Evolutionary conservation across 2,329 filamentous ascomycete genomes (phyloP), one percentile per base, ranked within the genome.

Genomic region (Eutypella sp.): DNA sequence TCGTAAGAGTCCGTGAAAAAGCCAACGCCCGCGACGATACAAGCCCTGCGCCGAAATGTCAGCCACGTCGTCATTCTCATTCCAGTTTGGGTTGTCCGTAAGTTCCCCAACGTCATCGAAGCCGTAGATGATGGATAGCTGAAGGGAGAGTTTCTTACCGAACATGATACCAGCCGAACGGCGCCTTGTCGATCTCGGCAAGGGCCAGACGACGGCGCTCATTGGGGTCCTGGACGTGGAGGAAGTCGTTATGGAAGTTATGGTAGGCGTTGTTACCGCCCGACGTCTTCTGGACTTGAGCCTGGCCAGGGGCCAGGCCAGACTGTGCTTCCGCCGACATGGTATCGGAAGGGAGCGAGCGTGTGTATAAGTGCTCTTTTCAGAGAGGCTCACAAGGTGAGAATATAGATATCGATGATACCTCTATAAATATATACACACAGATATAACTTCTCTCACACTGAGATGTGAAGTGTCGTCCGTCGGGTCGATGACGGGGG

Each of bases 1-100:
- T 87, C 84, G 67, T 91, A 92, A 33, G 86, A 86, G 62, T 92
- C 89, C 15, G 88, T 92, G 68, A 93, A 93, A 79, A 95, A 93
- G 56, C 88, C 89, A 50, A 92, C 85, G 57, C 89, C 88, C 24
- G 87, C 87, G 20, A 92, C 87, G 8, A 87, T 69, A 44, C 87
- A 79, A 47, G 87, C 85, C 34, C 87, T 63, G 16, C n/a, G 13
- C 5, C 29, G 42, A n/a, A n/a, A 27, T 20, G 44, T 58, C 24
- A 58, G 52, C 25, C 25, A 29, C 13, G 25, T 13, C 7, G 25
- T 7, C 25, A 7, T 29, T 7, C 25, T 29, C 25, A 7, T 7
- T 29, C 7, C 25, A 13, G 7, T 7, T 29, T 10, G 9, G 8
- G 16, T n/a, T 22, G 19, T 9, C 16, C 23, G 27, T 23, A 9